Base-by-base conservation (phyloP, 148 eudicot species). In the Amaranthus palmeri region DNA sequence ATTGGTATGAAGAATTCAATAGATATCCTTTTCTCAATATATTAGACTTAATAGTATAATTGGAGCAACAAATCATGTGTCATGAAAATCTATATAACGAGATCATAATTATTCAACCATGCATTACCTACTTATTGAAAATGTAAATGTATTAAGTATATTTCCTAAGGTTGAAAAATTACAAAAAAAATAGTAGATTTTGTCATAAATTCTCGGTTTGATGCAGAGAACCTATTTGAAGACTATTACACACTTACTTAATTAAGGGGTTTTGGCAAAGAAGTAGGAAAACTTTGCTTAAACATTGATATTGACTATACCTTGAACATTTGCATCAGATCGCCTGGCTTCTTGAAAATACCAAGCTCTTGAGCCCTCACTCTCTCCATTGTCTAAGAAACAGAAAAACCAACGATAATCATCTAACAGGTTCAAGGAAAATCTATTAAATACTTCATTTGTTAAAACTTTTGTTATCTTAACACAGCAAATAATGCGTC, bases 381-480 rank as follows among this genome's bases (percentile, higher is more conserved):
- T 83, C 96, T 91, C 75, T 93, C 98, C 98, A 93, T 93, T 61
- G 97, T 93, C 98, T 93, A 87, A 76, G 63, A 78, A 79, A 48
- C 51, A 86, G 53, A 69, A 67, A 78, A 77, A 9, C 54, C 61
- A 70, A 7, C 4, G 1, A 63, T 44, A 49, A 63, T 51, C 25
- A 68, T 50, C 14, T 15, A n/a, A 61, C 57, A 40, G 46, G 13
- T 15, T 17, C 48, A 50, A 57, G 43, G n/a, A 67, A 55, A 42
- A 47, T 5, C 11, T 67, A 43, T 14, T 48, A n/a, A 56, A 78
- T 7, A 18, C 36, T 25, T 25, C 36, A 25, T 4, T 14, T 9
- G 48, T 45, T 25, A 60, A 40, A 58, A 44, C 51, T 44, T 43
- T 41, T 42, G 3, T 14, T 54, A 25, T 9, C 45, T 25, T 14